These are phyloP conservation scores for Acanthamoeba royreba DNA, from an alignment of 208 protist species.

Conservation along the genomic window DNA sequence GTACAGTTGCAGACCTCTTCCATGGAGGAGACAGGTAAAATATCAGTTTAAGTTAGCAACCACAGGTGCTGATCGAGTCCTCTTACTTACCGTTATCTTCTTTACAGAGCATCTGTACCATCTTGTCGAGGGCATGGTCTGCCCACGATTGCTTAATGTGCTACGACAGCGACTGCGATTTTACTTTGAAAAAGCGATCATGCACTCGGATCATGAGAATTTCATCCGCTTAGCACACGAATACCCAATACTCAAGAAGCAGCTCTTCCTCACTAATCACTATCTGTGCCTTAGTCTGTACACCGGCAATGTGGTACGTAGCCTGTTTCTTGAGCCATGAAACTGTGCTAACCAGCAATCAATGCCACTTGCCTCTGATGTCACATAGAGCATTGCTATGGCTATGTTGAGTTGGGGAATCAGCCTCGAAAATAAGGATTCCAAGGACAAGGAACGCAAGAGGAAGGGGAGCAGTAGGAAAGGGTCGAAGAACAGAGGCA, in stretches of 20 bases:
- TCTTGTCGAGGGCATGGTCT: neutral
- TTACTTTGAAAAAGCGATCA: conserved; percentile 19
- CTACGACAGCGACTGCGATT: neutral
- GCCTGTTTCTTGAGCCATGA: neutral
- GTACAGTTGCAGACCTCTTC: neutral
- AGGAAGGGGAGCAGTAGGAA: neutral
- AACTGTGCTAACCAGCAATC: neutral
- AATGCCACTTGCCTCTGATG: neutral
- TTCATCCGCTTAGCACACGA: neutral
- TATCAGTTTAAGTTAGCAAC: neutral
- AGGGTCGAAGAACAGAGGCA: no score
- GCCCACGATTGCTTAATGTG: neutral
- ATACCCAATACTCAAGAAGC: conserved; percentile 17
- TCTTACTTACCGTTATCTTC: no score
- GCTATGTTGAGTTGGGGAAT: conserved; percentile 30
- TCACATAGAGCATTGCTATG: neutral
- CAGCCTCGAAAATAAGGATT: neutral
- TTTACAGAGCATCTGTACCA: neutral
- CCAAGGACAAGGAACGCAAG: neutral
- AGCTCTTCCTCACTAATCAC: conserved; percentile 16
- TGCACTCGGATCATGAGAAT: neutral
- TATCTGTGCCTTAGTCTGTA: conserved; percentile 33
- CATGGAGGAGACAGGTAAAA: neutral
- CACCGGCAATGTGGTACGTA: neutral
- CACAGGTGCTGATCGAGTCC: no score